Conservation (phyloP, 2,329 filamentous ascomycete genomes). For the Fusarium dlaminii region DNA sequence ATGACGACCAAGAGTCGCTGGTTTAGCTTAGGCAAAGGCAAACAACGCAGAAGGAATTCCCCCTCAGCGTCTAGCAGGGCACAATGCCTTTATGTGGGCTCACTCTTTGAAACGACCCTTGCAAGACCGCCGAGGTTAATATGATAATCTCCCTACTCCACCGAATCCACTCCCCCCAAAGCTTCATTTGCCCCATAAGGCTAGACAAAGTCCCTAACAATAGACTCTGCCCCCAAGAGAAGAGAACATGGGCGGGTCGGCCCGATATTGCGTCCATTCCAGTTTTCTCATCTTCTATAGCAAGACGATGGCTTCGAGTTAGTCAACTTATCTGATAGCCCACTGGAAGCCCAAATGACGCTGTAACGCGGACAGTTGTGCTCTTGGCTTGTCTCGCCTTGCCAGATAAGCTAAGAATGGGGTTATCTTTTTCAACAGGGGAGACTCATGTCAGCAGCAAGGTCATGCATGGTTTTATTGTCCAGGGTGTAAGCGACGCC, state of each 20-base stretch:
- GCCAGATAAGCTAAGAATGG: not conserved
- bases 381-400: not conserved
- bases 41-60: not conserved
- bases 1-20: not conserved
- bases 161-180: not conserved
- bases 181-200: not conserved
- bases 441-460: not conserved
- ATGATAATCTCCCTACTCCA: not conserved
- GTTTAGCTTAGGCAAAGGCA: not conserved
- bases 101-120: not conserved
- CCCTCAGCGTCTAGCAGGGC: not conserved
- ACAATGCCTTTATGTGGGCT: not conserved
- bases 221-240: not conserved
- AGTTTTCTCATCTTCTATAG: rapidly evolving
- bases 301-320: rapidly evolving
- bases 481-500: not conserved
- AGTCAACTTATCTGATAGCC: rapidly evolving
- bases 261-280: not conserved
- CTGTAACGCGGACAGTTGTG: rapidly evolving
- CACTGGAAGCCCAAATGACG: too few species aligned
- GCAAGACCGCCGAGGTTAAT: not conserved
- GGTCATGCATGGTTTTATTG: not conserved
- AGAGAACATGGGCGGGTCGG: not conserved
- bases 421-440: not conserved
- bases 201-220: not conserved